Percentiles rank a stretch among this genome's conserved stretches.
Evolutionary conservation across 345 rosid genomes (phyloP).

Genomic region (Lenwebbia sp.): DNA sequence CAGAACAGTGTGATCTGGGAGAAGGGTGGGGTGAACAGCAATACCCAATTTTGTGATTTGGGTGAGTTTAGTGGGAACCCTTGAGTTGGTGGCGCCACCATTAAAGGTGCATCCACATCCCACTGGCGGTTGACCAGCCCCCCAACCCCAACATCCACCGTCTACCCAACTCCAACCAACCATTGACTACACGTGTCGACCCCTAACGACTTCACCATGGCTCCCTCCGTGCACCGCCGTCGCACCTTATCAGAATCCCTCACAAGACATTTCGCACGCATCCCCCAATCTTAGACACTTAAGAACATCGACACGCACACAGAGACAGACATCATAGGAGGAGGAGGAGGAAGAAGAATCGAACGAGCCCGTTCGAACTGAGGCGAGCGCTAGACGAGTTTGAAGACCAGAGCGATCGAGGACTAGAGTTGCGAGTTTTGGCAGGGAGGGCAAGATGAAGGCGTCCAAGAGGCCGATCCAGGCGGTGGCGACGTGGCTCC

Average conservation of each 20-base stretch:
- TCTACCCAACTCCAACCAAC: background rate
- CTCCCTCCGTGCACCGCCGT: background rate
- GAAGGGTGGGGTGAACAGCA: background rate
- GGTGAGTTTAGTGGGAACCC: background rate
- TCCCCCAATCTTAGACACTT: background rate
- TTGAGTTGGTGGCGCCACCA: background rate
- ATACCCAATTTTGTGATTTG: background rate
- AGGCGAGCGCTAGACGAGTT: background rate
- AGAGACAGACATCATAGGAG: background rate
- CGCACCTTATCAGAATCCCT: background rate
- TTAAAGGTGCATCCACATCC: background rate
- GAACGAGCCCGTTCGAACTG: background rate
- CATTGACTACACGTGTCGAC: background rate
- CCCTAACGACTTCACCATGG: background rate
- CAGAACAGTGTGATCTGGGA: background rate
- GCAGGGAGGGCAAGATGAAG: background rate
- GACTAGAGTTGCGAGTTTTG: no score
- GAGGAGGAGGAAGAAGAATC: background rate
- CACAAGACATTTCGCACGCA: background rate
- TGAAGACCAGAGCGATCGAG: background rate
- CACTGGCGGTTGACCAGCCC: background rate
- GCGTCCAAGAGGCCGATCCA: constrained; percentile 43
- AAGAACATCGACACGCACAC: background rate
- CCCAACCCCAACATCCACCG: background rate
- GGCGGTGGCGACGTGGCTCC: constrained; percentile 62